Evolutionary conservation across 768 basidiomycete genomes (phyloP).

Genomic region (Lyophyllum decastes): DNA sequence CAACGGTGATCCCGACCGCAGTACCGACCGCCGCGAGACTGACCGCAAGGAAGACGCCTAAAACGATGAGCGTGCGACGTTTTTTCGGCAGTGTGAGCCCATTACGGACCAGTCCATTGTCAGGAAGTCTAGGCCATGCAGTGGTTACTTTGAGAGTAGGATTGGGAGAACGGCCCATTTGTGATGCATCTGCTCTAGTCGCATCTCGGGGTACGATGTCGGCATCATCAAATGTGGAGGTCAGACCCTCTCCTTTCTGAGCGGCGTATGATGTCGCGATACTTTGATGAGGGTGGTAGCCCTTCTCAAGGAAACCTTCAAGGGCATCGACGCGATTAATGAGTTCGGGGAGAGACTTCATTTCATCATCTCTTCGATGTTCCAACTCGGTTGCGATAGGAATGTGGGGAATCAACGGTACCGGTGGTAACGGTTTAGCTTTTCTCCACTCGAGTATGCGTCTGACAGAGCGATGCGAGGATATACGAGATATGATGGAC

Average conservation of each 20-base stretch:
- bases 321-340: slow-evolving; percentile 51
- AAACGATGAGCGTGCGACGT: slow-evolving; percentile 24
- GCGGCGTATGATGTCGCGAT: slow-evolving; percentile 26
- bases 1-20: slow-evolving; percentile 44
- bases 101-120: not conserved
- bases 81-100: slow-evolving; percentile 12
- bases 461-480: slow-evolving; percentile 38
- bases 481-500: slow-evolving; percentile 53
- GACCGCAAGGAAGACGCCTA: slow-evolving; percentile 35
- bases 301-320: slow-evolving; percentile 51
- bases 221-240: slow-evolving; percentile 21
- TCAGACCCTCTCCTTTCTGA: slow-evolving; percentile 18
- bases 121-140: not conserved
- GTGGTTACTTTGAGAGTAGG: not conserved
- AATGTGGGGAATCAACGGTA: slow-evolving; percentile 52
- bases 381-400: slow-evolving; percentile 42
- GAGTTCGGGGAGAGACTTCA: slow-evolving; percentile 52
- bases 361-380: slow-evolving; percentile 45
- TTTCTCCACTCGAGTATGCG: slow-evolving; percentile 43
- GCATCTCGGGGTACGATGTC: slow-evolving; percentile 7
- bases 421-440: slow-evolving; percentile 58
- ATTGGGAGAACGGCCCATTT: not conserved
- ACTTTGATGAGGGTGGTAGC: slow-evolving; percentile 53
- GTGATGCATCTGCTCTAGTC: not conserved
- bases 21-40: slow-evolving; percentile 43